Base-by-base conservation (phyloP, 345 rosid genomes). In the Trapa bicornis region DNA sequence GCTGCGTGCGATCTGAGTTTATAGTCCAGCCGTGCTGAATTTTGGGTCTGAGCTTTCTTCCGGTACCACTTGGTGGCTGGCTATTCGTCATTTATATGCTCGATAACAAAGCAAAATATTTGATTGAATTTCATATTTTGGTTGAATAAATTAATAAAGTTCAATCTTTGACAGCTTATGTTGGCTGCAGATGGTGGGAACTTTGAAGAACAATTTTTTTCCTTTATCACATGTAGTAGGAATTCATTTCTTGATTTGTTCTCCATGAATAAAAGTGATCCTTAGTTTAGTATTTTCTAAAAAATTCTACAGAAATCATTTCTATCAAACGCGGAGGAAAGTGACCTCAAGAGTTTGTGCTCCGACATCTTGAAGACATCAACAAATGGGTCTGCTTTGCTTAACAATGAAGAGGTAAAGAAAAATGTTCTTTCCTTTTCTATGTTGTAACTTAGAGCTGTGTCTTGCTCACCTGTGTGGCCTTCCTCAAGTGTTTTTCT, bases 281-380 rank as follows among this genome's bases (percentile, higher is more conserved):
- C 61, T 32, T 37, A 68, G 47, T 13, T 68, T n/a, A 6, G 11
- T 22, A 52, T 48, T 13, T 75, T 70, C 38, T 50, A 15, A 3
- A 16, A 15, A 37, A 66, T 69, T 57, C 42, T 67, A 77, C 82
- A 89, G 97, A 70, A 72, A 67, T 50, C 61, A 37, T 71, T 75
- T 74, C 37, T 65, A 39, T 70, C 72, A 0, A 73, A 74, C 37
- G 68, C 58, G 14, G 76, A 37, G 12, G 80, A 79, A 75, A 72
- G 64, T 64, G 88, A 86, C 80, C 41, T 83, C 53, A 89, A 82
- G 81, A 75, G 73, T 43, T 61, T 92, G 68, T 85, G 71, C 73
- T 71, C 73, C 15, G 72, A 78, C 71, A 77, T 89, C 61, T 77
- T 81, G 75, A 83, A 81, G 65, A 74, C 84, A 45, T 75, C 83